Evolutionary conservation across 2,329 filamentous ascomycete genomes (phyloP).

Genomic region (Neurospora sp.): DNA sequence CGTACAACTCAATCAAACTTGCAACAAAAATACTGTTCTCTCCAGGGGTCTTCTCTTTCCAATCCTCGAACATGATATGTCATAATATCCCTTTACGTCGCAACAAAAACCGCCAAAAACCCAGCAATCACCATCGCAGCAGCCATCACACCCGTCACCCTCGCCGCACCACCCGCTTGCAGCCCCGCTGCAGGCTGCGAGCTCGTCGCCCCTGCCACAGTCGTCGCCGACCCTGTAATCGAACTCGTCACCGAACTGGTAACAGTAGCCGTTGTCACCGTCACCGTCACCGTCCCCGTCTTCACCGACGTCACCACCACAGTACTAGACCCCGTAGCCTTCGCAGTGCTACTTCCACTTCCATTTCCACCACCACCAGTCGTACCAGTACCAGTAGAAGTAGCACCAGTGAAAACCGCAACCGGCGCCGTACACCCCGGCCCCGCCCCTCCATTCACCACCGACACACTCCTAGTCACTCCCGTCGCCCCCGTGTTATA

Average conservation of each 20-base stretch:
- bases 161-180: background rate
- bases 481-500: background rate
- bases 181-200: background rate
- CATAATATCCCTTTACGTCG: background rate
- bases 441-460: background rate
- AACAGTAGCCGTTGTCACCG: background rate
- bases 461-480: background rate
- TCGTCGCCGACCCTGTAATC: background rate
- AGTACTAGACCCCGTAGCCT: background rate
- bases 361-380: background rate
- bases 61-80: background rate
- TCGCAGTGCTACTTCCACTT: background rate
- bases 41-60: background rate
- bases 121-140: background rate
- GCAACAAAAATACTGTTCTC: background rate
- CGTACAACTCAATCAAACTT: background rate
- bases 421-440: background rate
- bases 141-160: background rate
- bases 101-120: background rate
- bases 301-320: background rate
- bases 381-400: background rate
- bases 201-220: background rate
- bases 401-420: background rate
- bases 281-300: background rate
- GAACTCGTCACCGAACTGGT: background rate